Evolutionary conservation across 202 grass and related monocot species (phyloP), one percentile per base, ranked within the genome.

Genomic region (Saccharum hybrid): DNA sequence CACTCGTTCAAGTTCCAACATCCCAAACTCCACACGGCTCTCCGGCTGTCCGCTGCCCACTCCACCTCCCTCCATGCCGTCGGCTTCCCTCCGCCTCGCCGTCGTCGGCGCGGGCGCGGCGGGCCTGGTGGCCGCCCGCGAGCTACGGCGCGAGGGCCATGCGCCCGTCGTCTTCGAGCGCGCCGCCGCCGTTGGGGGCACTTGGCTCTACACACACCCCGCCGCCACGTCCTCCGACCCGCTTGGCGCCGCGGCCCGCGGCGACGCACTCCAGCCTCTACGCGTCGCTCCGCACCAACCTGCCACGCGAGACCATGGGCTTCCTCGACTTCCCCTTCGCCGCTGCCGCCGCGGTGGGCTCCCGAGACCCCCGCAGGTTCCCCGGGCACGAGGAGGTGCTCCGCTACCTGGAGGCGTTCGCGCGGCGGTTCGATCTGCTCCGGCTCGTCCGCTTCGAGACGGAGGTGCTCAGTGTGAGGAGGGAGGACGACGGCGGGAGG

Each of bases 251-350:
- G 77, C 91, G n/a, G n/a, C n/a, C n/a, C n/a, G n/a, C n/a, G 61
- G 88, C 83, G 28, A 66, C 67, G 43, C 83, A 90, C 68, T 90
- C 89, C 72, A 98, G 92, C 89, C 89, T 98, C 61, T 98, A 98
- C 74, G 69, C 78, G 31, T 98, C 92, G 18, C 92, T 98, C 68
- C 90, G 87, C 77, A 93, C 92, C 54, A 98, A 95, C 75, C 88
- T 98, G 16, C 86, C 95, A 0, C 89, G 90, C 23, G 96, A 98
- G 87, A 64, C 30, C 63, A 98, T 98, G 96, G 87, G 92, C 31
- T 98, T 93, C 79, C 80, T 93, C 41, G 96, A 98, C 81, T 98
- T 91, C 83, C 96, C 96, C 38, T 98, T 95, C 75, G 39, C 36
- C 62, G 72, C 86, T 6, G 10, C 7, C 16, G 8, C 3, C 13